phyloP scores from a whole-genome alignment of 768 basidiomycete species.

The Lepiota brunneoincarnata region DNA sequence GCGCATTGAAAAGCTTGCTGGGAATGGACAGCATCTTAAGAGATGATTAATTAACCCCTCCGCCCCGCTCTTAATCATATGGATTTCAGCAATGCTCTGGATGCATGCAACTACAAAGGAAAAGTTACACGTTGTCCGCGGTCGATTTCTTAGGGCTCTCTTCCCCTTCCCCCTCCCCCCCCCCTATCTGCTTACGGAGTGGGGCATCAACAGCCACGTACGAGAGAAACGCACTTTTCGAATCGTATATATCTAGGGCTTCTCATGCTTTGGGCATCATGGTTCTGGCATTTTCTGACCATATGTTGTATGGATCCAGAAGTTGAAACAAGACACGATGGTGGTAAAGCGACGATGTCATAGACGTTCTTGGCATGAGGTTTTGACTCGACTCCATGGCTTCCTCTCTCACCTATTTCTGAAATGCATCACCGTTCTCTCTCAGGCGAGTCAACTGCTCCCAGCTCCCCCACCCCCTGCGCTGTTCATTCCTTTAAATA shows the following conservation, averaged over 20 bases:
- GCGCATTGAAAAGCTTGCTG: conserved; percentile 8
- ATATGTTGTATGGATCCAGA: conserved; percentile 14
- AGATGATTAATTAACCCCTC: conserved; percentile 7
- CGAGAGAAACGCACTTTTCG: conserved; percentile 8
- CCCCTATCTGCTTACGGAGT: conserved; percentile 6
- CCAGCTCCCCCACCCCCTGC: not conserved
- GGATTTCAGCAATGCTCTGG: conserved; percentile 10
- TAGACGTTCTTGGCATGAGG: conserved; percentile 15
- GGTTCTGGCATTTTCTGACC: conserved; percentile 12
- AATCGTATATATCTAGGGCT: conserved; percentile 15
- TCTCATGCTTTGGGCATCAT: conserved; percentile 16
- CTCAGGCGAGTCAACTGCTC: not conserved
- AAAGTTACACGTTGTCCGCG: conserved; percentile 24
- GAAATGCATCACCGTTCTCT: conserved; percentile 1
- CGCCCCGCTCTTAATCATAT: conserved; percentile 13
- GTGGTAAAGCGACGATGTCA: conserved; percentile 17
- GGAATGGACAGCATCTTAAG: conserved; percentile 3
- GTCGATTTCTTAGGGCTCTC: conserved; percentile 2
- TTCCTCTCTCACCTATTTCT: conserved; percentile 9
- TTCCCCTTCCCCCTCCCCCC: no score
- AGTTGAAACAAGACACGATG: conserved; percentile 8
- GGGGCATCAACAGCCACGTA: not conserved
- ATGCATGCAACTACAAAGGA: conserved; percentile 10
- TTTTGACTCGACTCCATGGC: conserved; percentile 4
- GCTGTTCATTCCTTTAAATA: not conserved